Base-by-base conservation (phyloP, 2,329 filamentous ascomycete species). In the Alternaria viburni region DNA sequence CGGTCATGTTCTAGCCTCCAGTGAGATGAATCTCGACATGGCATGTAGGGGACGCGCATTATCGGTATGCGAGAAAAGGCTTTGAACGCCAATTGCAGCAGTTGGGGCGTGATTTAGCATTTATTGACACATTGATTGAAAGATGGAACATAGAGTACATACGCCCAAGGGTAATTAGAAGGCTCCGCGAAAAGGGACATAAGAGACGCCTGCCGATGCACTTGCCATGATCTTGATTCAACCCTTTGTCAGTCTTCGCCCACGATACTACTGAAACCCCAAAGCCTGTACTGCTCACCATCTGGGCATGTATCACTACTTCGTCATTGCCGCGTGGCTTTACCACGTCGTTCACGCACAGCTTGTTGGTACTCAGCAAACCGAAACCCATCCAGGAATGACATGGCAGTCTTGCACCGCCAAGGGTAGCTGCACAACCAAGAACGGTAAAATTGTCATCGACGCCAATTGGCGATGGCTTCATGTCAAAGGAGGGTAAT, bases 381-480 rank as follows among this genome's bases (percentile, higher is more conserved):
- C 78, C 4, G 80, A 83, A 64, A 79, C 68, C 9, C 81, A 83
- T 55, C 81, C 81, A 23, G 66, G 73, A 17, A 66, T 83, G 60
- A 74, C 69, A 26, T 80, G 77, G 70, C 73, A 80, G 64, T 68
- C 61, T 26, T 82, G 81, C 60, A 79, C 79, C 12, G 71, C 74
- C 5, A 76, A 75, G 44, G 78, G 62, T n/a, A 75, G 73, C 59
- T 82, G 80, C 57, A 74, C 72, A 13, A 75, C 66, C 13, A 69
- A 78, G 36, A 71, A 73, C 28, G 79, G 75, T 19, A 69, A 78
- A 41, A 68, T 82, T 45, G 77, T 79, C 8, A 73, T 83, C 12
- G 81, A 83, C 58, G 75, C 80, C 50, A 84, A 84, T 73, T 85
- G 83, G 82, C 81, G 83, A 59, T 85, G 82, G 83, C 72, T 82